Evolutionary conservation across 208 protist genomes (phyloP).

Genomic region (Borovskyia barvae): DNA sequence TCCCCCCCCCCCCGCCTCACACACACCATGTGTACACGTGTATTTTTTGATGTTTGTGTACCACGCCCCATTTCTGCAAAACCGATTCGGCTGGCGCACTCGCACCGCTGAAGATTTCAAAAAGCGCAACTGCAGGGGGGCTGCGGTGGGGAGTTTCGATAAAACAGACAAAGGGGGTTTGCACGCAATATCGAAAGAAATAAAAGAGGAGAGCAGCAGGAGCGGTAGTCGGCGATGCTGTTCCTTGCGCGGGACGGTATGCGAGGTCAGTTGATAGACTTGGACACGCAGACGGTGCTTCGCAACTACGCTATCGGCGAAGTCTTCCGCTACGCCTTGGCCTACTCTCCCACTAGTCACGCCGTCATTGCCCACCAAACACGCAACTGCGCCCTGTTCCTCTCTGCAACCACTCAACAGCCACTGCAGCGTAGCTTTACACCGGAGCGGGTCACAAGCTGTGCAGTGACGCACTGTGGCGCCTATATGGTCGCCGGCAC

Average conservation of each 20-base stretch:
- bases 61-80: neutral
- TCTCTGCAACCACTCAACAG: conserved; percentile 65
- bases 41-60: no score
- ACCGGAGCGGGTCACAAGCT: conserved; percentile 52
- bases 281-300: conserved; percentile 42
- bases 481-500: conserved; percentile 67
- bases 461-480: conserved; percentile 49
- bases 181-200: no score
- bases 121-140: no score
- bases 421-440: conserved; percentile 72
- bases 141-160: no score
- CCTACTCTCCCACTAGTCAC: conserved; percentile 42
- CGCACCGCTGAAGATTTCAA: neutral
- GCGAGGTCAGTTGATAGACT: conserved; percentile 51
- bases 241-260: conserved; percentile 56
- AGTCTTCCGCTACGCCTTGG: conserved; percentile 26
- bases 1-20: no score
- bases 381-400: conserved; percentile 53
- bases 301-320: conserved; percentile 47
- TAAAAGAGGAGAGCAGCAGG: no score
- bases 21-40: no score
- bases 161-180: no score
- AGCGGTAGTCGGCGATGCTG: conserved; percentile 66
- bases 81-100: neutral
- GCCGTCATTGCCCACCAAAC: conserved; percentile 49